Percentiles rank a stretch among this genome's conserved stretches.
phyloP scores from a whole-genome alignment of 225 moss, liverwort and hornwort species.

The Antitrichia curtipendula region DNA sequence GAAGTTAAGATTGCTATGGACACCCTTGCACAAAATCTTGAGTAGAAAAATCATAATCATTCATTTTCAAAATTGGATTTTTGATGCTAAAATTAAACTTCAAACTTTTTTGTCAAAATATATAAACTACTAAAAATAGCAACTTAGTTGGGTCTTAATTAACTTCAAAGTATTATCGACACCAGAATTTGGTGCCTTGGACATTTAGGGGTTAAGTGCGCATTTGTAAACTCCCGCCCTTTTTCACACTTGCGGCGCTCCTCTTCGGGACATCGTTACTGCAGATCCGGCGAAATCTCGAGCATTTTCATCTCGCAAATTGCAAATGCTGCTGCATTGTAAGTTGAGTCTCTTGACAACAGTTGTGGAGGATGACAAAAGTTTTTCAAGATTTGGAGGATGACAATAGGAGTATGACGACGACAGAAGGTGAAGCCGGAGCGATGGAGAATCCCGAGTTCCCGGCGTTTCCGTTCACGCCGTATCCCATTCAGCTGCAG shows the following conservation, averaged over 20 bases:
- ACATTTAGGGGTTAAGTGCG: too few species aligned
- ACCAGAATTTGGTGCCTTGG: too few species aligned
- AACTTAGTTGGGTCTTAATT: too few species aligned
- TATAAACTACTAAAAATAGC: too few species aligned
- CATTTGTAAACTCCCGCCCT: background rate
- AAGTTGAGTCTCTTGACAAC: background rate
- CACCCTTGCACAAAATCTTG: too few species aligned
- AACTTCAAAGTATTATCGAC: too few species aligned
- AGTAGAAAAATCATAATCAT: too few species aligned
- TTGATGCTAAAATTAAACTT: too few species aligned
- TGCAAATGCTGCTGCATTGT: background rate
- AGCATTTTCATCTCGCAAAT: background rate
- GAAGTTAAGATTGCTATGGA: too few species aligned
- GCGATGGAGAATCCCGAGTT: slow-evolving; percentile 31
- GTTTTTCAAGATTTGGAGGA: background rate
- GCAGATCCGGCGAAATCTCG: background rate
- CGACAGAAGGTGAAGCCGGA: background rate
- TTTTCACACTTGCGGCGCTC: background rate
- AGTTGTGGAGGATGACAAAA: background rate
- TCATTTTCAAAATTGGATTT: too few species aligned
- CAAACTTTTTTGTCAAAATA: too few species aligned
- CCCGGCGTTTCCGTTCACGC: slow-evolving; percentile 85
- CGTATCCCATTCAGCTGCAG: slow-evolving; percentile 76
- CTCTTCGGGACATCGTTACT: background rate
- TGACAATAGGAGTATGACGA: background rate